Evolutionary conservation across 257 asterid species (phyloP).

Genomic region (Oldenlandia corymbosa): DNA sequence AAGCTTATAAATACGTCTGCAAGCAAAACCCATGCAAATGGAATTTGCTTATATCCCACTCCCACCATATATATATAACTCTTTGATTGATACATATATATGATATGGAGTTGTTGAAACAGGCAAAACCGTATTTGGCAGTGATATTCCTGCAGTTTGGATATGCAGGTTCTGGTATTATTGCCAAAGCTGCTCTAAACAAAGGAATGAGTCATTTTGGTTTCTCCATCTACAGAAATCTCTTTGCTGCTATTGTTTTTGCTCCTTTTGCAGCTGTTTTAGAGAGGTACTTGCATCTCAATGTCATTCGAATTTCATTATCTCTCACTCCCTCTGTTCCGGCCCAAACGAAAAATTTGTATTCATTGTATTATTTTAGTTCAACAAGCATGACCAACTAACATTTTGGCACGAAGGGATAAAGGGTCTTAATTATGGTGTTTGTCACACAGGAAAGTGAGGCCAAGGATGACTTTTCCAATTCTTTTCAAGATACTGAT

Average conservation of each 20-base stretch:
- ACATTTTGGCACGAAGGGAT: no score
- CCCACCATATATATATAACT: no score
- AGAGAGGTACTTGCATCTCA: constrained; percentile 40
- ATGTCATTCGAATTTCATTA: background rate
- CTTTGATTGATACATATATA: no score
- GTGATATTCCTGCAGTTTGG: constrained; percentile 45
- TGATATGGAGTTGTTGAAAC: constrained; percentile 13
- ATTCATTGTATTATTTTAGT: no score
- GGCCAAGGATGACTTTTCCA: constrained; percentile 70
- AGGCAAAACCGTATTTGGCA: constrained; percentile 43
- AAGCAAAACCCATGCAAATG: constrained; percentile 6
- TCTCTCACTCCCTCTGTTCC: no score
- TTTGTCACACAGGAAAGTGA: constrained; percentile 52
- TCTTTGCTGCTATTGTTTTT: constrained; percentile 41
- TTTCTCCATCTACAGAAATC: constrained; percentile 49
- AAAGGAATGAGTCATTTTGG: constrained; percentile 52
- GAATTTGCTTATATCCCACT: background rate
- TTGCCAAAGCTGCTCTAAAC: constrained; percentile 56
- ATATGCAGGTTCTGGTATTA: constrained; percentile 38
- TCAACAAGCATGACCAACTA: no score
- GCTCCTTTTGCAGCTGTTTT: constrained; percentile 48
- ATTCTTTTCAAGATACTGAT: constrained; percentile 46
- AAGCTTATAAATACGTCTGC: constrained; percentile 10
- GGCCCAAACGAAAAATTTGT: no score
- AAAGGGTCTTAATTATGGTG: no score